A percentile compares a stretch with the other conserved stretches of the same genome.
phyloP scores from a whole-genome alignment of 768 basidiomycete species.

The Lactifluus piperatus region DNA sequence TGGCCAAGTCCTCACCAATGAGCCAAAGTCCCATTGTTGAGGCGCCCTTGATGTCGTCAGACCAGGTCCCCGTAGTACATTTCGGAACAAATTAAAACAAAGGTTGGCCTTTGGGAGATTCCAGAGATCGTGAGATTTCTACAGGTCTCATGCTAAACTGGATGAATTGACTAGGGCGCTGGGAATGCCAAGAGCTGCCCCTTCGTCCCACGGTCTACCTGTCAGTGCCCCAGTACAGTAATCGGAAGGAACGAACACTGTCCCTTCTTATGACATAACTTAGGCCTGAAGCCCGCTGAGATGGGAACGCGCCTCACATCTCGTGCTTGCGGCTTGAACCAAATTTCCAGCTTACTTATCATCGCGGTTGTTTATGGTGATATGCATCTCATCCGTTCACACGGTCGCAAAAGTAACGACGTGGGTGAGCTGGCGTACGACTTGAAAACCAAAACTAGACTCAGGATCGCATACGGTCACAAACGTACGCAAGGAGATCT shows the following conservation, averaged over 20 bases:
- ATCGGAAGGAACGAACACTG: neutral
- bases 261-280: no score
- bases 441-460: neutral
- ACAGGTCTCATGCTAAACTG: neutral
- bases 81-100: neutral
- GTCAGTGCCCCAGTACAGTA: no score
- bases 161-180: no score
- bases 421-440: neutral
- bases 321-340: no score
- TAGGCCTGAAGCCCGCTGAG: neutral
- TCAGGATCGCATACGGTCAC: neutral
- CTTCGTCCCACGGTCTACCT: no score
- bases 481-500: neutral
- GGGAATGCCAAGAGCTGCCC: no score
- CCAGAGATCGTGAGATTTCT: neutral
- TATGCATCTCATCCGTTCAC: no score
- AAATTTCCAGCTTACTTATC: no score
- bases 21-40: neutral
- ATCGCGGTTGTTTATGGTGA: no score
- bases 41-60: no score
- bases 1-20: neutral
- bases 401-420: no score
- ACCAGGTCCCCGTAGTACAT: neutral
- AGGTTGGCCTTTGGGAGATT: neutral
- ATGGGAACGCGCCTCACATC: neutral